Percentiles rank a stretch among this genome's conserved stretches.
Conservation (phyloP, 805 yeast genomes). For the Candida silvatica region DNA sequence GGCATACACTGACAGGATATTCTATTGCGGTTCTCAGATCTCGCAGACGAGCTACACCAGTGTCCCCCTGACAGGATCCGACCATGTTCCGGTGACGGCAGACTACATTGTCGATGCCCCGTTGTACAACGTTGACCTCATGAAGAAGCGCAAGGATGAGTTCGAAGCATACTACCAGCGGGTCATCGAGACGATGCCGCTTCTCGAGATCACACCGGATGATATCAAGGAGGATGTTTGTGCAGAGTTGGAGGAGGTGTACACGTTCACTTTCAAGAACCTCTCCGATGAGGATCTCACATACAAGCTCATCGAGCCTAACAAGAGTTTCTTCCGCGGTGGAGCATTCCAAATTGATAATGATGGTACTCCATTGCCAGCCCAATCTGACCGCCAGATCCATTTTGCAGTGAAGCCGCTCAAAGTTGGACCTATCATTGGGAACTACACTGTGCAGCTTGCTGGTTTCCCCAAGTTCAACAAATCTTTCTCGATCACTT, state of each 20-base stretch:
- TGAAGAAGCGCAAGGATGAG: constrained; percentile 26
- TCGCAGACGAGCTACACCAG: constrained; percentile 13
- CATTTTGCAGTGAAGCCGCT: constrained; percentile 8
- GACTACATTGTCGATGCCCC: constrained; percentile 24
- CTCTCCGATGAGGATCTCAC: constrained; percentile 26
- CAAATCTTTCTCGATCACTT: constrained; percentile 14
- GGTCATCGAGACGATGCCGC: constrained; percentile 17
- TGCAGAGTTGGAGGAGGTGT: constrained; percentile 23
- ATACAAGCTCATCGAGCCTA: constrained; percentile 29
- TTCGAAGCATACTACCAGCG: constrained; percentile 25
- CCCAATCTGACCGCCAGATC: constrained; percentile 23
- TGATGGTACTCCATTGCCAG: constrained; percentile 12
- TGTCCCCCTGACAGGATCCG: constrained; percentile 29
- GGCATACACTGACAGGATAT: constrained; percentile 51
- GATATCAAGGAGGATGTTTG: constrained; percentile 33
- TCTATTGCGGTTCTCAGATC: constrained; percentile 21
- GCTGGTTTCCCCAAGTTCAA: constrained; percentile 6
- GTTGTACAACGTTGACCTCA: constrained; percentile 28
- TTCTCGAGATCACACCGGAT: constrained; percentile 37
- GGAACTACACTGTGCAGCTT: constrained; percentile 9
- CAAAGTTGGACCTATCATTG: constrained; percentile 9
- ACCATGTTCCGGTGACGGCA: constrained; percentile 47
- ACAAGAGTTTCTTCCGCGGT: constrained; percentile 14
- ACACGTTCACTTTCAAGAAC: constrained; percentile 25
- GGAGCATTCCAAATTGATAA: constrained; percentile 7